Conservation (phyloP, 2,329 filamentous ascomycete species). For the Dactylellina cionopaga region DNA sequence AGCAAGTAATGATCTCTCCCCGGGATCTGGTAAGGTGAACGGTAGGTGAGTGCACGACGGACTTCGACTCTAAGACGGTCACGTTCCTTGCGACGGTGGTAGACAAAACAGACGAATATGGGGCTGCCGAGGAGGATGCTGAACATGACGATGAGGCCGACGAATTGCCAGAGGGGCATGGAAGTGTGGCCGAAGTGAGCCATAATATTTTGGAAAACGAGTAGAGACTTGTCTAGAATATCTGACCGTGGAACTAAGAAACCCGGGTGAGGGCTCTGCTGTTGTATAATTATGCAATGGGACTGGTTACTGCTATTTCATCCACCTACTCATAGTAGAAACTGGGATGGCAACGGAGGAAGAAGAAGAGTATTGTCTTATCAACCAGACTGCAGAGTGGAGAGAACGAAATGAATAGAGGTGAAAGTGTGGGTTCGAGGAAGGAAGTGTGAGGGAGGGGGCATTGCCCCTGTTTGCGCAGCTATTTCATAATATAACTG, state of each 20-base stretch:
- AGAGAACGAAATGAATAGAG: too few species aligned
- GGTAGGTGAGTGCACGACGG: neutral
- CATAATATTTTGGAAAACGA: neutral
- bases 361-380: too few species aligned
- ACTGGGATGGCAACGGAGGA: too few species aligned
- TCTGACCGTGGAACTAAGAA: neutral
- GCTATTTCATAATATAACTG: too few species aligned
- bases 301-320: too few species aligned
- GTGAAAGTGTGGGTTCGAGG: too few species aligned
- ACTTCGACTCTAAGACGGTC: conserved; percentile 14
- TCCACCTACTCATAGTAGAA: too few species aligned
- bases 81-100: conserved; percentile 35
- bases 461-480: too few species aligned
- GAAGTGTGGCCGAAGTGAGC: neutral
- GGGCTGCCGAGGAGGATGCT: conserved; percentile 49
- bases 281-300: too few species aligned
- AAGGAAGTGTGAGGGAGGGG: neutral
- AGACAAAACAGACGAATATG: conserved; percentile 35
- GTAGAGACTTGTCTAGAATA: neutral
- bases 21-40: neutral
- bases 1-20: conserved; percentile 34
- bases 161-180: conserved; percentile 48
- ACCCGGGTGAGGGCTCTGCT: too few species aligned
- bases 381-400: too few species aligned
- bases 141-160: conserved; percentile 34